Evolutionary conservation across 225 moss, liverwort and hornwort genomes (phyloP).

Genomic region (Lunularia cruciata): DNA sequence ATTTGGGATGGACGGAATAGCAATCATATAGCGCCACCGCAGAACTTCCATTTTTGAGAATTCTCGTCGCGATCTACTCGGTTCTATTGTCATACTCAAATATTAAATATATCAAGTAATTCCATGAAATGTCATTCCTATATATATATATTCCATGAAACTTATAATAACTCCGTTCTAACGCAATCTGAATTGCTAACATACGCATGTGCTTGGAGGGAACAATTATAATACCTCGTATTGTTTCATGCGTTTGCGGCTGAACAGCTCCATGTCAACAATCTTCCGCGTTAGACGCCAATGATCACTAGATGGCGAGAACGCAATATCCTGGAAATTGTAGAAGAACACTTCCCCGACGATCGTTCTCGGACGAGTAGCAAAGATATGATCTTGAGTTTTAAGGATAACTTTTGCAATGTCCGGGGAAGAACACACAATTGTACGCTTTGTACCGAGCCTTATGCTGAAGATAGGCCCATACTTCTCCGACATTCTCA

Average conservation of each 20-base stretch:
- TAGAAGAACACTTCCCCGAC: slow-evolving; percentile 30
- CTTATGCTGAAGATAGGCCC: slow-evolving; percentile 56
- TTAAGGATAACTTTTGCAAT: slow-evolving; percentile 48
- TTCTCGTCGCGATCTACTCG: too few species aligned
- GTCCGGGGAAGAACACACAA: slow-evolving; percentile 49
- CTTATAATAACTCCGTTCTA: too few species aligned
- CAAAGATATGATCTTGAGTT: slow-evolving; percentile 40
- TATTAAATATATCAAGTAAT: too few species aligned
- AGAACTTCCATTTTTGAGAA: too few species aligned
- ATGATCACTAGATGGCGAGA: slow-evolving; percentile 34
- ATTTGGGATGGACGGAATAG: too few species aligned
- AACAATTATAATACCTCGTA: too few species aligned
- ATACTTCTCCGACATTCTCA: slow-evolving; percentile 42
- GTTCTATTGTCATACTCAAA: too few species aligned
- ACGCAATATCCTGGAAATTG: slow-evolving; percentile 30
- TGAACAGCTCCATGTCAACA: background rate
- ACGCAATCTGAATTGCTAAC: too few species aligned
- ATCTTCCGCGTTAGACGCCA: slow-evolving; percentile 38
- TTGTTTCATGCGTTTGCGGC: background rate
- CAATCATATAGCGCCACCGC: too few species aligned
- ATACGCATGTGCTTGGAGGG: too few species aligned
- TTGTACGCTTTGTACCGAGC: slow-evolving; percentile 47
- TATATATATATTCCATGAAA: too few species aligned
- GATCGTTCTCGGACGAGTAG: slow-evolving; percentile 39
- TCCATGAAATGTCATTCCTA: too few species aligned